These are phyloP conservation scores for Microcyclospora tardicrescens DNA, from an alignment of 2,329 filamentous ascomycete genomes.

Conservation along the genomic window DNA sequence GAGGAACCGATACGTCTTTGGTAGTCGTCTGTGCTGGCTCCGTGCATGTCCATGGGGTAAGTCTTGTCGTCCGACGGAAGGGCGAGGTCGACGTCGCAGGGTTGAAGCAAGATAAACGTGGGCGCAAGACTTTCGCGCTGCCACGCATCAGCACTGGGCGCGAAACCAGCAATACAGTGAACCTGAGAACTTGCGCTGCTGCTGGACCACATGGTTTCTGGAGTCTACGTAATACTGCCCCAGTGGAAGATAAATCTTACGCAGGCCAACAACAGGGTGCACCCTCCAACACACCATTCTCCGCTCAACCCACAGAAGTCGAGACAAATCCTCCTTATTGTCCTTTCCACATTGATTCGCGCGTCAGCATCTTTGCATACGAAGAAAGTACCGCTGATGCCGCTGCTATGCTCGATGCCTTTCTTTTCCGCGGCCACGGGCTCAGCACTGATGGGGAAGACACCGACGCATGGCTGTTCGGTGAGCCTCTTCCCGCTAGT, in stretches of 20 bases:
- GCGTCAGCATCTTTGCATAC: conserved; percentile 60
- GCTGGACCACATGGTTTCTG: conserved; percentile 28
- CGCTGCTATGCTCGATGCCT: conserved; percentile 5
- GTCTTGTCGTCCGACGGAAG: conserved; percentile 29
- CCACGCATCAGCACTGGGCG: conserved; percentile 11
- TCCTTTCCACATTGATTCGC: conserved; percentile 83
- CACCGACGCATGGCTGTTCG: conserved; percentile 19
- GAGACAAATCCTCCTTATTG: conserved; percentile 94
- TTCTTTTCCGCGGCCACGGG: conserved; percentile 4
- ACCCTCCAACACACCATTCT: background rate
- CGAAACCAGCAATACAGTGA: conserved; percentile 1
- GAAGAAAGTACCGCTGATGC: conserved; percentile 13
- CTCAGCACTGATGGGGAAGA: conserved; percentile 9
- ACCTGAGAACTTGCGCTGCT: conserved; percentile 11
- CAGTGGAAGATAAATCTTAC: background rate
- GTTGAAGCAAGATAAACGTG: conserved; percentile 18
- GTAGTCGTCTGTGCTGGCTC: conserved; percentile 53
- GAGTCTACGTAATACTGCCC: conserved; percentile 18
- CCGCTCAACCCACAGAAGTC: conserved; percentile 11
- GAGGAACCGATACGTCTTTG: conserved; percentile 49
- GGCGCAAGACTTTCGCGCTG: conserved; percentile 13
- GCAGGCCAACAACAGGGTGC: background rate
- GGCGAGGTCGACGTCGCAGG: conserved; percentile 40
- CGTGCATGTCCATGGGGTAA: conserved; percentile 52
- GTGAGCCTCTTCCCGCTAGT: conserved; percentile 15